Evolutionary conservation across 2,329 filamentous ascomycete genomes (phyloP).

Genomic region (Fusarium sulawesiense): DNA sequence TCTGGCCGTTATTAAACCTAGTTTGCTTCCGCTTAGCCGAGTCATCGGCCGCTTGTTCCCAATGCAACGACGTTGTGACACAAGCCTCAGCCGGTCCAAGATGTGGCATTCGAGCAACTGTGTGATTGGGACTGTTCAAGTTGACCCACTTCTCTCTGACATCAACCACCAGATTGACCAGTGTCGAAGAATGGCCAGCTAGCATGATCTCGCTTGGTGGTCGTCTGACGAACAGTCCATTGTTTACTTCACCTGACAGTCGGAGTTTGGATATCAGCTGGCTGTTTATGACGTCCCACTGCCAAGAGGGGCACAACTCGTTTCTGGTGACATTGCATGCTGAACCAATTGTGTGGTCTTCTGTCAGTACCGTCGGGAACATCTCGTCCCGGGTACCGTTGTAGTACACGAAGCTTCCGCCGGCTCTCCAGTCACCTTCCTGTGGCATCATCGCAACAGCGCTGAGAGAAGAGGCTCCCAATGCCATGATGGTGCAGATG

Average conservation of each 20-base stretch:
- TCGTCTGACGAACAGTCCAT: slow-evolving; percentile 24
- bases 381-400: slow-evolving; percentile 30
- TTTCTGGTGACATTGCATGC: slow-evolving; percentile 27
- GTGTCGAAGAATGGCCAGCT: slow-evolving; percentile 16
- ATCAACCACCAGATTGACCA: slow-evolving; percentile 27
- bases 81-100: slow-evolving; percentile 29
- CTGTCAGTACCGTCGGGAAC: slow-evolving; percentile 17
- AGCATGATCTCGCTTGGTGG: slow-evolving; percentile 28
- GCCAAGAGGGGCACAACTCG: slow-evolving; percentile 34
- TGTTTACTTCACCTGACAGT: slow-evolving; percentile 24
- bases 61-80: slow-evolving; percentile 34
- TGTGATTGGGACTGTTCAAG: slow-evolving; percentile 33
- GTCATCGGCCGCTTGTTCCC: slow-evolving; percentile 32
- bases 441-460: slow-evolving; percentile 41
- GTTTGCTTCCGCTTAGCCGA: slow-evolving; percentile 22
- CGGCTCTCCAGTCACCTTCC: slow-evolving; percentile 35
- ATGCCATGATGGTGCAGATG: slow-evolving; percentile 30
- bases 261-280: slow-evolving; percentile 33
- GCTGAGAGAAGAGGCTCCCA: slow-evolving; percentile 37
- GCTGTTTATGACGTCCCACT: slow-evolving; percentile 37
- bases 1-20: slow-evolving; percentile 29
- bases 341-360: slow-evolving; percentile 15
- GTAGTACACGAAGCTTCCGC: slow-evolving; percentile 34
- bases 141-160: slow-evolving; percentile 33
- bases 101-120: slow-evolving; percentile 36